Percentiles rank a stretch among this genome's conserved stretches.
Evolutionary conservation across 2,329 filamentous ascomycete species (phyloP).

Genomic region (Orbilia blumenaviensis): DNA sequence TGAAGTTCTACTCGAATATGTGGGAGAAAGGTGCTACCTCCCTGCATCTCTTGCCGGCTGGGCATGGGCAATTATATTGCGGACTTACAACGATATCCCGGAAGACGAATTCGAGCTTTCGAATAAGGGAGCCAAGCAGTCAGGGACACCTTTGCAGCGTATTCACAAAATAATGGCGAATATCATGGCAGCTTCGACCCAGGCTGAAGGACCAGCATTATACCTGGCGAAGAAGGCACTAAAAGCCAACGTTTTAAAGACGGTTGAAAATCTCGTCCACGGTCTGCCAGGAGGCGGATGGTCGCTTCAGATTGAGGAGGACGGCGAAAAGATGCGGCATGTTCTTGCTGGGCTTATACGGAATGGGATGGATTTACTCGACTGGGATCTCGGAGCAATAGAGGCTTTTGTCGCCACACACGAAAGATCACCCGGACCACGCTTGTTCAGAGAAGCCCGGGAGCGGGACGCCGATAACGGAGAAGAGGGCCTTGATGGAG

Average conservation of each 20-base stretch:
- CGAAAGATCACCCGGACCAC: conserved; percentile 52
- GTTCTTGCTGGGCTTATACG: conserved; percentile 60
- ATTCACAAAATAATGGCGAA: conserved; percentile 50
- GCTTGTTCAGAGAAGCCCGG: conserved; percentile 48
- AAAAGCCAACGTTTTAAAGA: conserved; percentile 54
- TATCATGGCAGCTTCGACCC: conserved; percentile 50
- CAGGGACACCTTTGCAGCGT: conserved; percentile 44
- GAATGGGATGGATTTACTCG: conserved; percentile 59
- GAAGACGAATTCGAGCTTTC: conserved; percentile 22
- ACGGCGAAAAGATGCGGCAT: conserved; percentile 60
- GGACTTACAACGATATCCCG: conserved; percentile 22
- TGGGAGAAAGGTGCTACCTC: conserved; percentile 33
- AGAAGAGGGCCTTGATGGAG: background rate
- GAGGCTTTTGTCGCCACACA: conserved; percentile 57
- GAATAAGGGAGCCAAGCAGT: conserved; percentile 23
- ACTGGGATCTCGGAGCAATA: conserved; percentile 59
- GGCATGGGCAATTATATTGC: conserved; percentile 56
- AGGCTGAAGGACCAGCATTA: conserved; percentile 52
- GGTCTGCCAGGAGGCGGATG: conserved; percentile 51
- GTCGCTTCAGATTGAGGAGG: conserved; percentile 58
- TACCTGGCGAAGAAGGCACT: conserved; percentile 53
- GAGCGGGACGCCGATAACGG: background rate
- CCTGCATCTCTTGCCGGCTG: conserved; percentile 54
- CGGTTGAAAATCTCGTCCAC: conserved; percentile 54
- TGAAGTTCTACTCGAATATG: conserved; percentile 55